Base-by-base conservation (phyloP, 345 rosid genomes). In the Excoecaria cochinchinensis region DNA sequence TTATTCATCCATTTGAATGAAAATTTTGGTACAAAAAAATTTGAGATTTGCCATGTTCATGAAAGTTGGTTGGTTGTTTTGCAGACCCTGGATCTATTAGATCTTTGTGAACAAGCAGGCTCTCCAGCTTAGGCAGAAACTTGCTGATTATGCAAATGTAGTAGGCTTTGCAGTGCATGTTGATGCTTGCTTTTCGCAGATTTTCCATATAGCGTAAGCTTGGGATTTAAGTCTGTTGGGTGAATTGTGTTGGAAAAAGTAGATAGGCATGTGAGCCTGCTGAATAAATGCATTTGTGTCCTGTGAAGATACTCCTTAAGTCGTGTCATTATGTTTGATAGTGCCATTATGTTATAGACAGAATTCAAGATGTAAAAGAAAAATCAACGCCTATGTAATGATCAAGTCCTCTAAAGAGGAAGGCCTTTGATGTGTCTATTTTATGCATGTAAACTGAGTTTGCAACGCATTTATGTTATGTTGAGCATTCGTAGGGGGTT, bases 61-160 rank as follows among this genome's bases (percentile, higher is more conserved):
- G 19, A 39, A 22, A 75, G 24, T 38, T 52, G 8, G 9, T 14
- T 81, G 76, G 36, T 75, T 67, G 46, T 78, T 66, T 19, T 87
- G 88, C 89, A 95, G 99, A 95, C 98, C 16, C 80, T 95, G 81
- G 90, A 88, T 79, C 89, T 93, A 46, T 79, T 91, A 79, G 99
- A 91, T 72, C 97, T 95, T 21, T 95, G 98, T 53, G 97, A 95
- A 77, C 95, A 93, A 82, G 96, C 91, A 7, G 96, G 98, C 75
- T 84, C 97, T 58, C 38, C 85, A 57, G 86, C 88, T 40, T 91
- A 85, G 88, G 82, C 81, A 46, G 74, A 12, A 42, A 9, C 53
- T 38, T 71, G 66, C 73, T 0, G 70, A 70, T 51, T 52, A 60
- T 63, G 79, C 71, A 39, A 77, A 74, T 57, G 79, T 69, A 42